These are phyloP conservation scores for Cladosporium sp. DNA, from an alignment of 2,329 filamentous ascomycete species.

Conservation along the genomic window DNA sequence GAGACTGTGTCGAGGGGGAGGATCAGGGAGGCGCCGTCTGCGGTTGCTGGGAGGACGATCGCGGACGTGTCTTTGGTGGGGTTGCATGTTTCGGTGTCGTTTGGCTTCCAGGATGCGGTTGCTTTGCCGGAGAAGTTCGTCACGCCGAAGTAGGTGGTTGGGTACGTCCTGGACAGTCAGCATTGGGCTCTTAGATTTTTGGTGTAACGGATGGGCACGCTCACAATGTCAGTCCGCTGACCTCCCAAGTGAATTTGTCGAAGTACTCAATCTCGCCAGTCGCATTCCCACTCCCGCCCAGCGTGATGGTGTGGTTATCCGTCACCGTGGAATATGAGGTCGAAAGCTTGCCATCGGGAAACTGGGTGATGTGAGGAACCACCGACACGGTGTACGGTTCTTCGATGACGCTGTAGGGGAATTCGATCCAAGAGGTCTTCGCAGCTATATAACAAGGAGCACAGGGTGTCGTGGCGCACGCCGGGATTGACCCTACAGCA, in stretches of 20 bases:
- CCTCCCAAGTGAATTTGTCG: not conserved
- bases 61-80: not conserved
- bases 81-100: not conserved
- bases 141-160: not conserved
- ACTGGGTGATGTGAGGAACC: not conserved
- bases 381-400: slow-evolving; percentile 1
- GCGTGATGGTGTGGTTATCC: not conserved
- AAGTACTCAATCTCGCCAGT: not conserved
- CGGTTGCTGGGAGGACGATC: not conserved
- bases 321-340: not conserved
- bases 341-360: not conserved
- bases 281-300: not conserved
- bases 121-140: not conserved
- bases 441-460: slow-evolving; percentile 5
- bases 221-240: not conserved
- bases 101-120: not conserved
- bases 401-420: not conserved
- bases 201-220: not conserved
- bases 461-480: slow-evolving; percentile 1
- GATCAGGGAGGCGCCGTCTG: not conserved
- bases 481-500: not conserved
- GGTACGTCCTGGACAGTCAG: not conserved
- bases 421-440: not conserved
- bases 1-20: not conserved
- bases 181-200: not conserved